Base-by-base conservation (phyloP, 73 alveolate genomes). In the Uronychia setigera region DNA sequence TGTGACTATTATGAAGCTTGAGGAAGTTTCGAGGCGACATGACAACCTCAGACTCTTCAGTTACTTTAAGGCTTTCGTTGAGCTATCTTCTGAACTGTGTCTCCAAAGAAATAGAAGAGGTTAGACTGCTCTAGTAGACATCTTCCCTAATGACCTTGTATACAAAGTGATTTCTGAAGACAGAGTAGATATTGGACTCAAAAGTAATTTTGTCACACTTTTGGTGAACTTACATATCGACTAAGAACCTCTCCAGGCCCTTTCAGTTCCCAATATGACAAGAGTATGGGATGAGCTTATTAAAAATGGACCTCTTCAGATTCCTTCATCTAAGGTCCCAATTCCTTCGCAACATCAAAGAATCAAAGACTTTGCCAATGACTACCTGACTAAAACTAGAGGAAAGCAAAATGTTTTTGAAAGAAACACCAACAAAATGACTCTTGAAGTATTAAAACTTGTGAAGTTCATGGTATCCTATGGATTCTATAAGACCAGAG, bases 401-500 rank as follows among this genome's bases (percentile, higher is more conserved):
- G 95, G 94, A 29, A 32, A 35, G 1, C 75, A 74, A 34, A 34
- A 75, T 29, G 76, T 83, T 0, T 77, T 58, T 35, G 88, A 89
- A 32, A 59, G 75, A 29, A 67, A 89, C 74, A 77, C 58, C 27
- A 84, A 83, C 67, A 25, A 83, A 30, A 74, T 90, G 79, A 80
- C 90, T 0, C 67, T 74, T 31, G 74, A 88, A 75, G 82, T 90
- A 27, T 14, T 90, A 67, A 85, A 80, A 33, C 35, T 88, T 1
- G 79, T 86, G 26, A 83, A 79, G 58, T 90, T 80, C 77, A 90
- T 90, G 96, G 77, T 90, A 0, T 33, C 82, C 59, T 86, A 79
- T 46, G 96, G 96, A 31, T 86, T 90, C 57, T 90, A 90, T 75
- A 85, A 81, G 77, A 80, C 83, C n/a, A 33, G 75, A 34, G 67